phyloP scores from a whole-genome alignment of 78 protist species.

The Guillardia theta region DNA sequence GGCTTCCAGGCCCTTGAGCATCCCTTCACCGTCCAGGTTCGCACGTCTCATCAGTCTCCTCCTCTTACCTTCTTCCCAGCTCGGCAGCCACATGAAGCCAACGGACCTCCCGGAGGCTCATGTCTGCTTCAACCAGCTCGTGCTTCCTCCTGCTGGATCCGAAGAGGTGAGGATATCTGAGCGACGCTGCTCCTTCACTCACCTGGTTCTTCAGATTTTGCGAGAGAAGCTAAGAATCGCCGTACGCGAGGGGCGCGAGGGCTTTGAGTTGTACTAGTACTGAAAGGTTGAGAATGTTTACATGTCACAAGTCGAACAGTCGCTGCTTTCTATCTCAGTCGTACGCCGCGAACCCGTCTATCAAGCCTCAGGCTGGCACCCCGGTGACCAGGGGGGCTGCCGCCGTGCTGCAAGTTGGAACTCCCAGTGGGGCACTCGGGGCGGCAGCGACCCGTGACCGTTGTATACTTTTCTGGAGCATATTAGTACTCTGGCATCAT shows the following conservation, averaged over 20 bases:
- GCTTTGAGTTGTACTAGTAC: slow-evolving; percentile 28
- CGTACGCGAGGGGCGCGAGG: not conserved
- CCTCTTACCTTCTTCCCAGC: not conserved
- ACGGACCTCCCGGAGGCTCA: not conserved
- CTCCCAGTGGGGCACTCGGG: too few relatives aligned
- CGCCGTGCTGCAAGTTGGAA: too few relatives aligned
- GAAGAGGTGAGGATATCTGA: too few relatives aligned
- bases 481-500: too few relatives aligned
- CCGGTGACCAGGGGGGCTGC: too few relatives aligned
- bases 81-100: not conserved
- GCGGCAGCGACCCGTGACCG: too few relatives aligned
- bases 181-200: not conserved
- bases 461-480: too few relatives aligned
- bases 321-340: too few relatives aligned
- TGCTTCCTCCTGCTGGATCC: not conserved
- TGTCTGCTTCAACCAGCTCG: slow-evolving; percentile 33
- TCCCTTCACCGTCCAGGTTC: slow-evolving; percentile 32
- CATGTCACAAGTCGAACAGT: too few relatives aligned
- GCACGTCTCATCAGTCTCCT: not conserved
- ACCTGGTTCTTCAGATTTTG: not conserved
- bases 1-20: slow-evolving; percentile 20
- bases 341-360: too few relatives aligned
- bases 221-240: not conserved
- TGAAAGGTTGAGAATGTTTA: too few relatives aligned
- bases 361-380: too few relatives aligned